Base-by-base conservation (phyloP, 2,329 filamentous ascomycete species). In the Ascochyta fabae region DNA sequence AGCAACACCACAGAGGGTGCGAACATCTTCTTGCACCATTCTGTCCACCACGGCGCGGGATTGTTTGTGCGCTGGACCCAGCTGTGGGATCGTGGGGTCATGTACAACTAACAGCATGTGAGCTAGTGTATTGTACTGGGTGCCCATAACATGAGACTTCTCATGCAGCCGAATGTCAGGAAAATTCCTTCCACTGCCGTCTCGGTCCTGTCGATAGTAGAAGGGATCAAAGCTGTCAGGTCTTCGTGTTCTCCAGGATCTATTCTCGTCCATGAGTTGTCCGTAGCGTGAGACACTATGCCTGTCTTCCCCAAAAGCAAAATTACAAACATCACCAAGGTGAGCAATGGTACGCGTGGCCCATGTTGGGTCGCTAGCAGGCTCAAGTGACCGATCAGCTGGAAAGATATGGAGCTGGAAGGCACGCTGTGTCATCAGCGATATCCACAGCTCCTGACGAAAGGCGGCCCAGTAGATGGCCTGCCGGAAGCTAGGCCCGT, bases 261-360 rank as follows among this genome's bases (percentile, higher is more conserved):
- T 67, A 27, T 75, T 75, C 29, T 75, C 71, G 8, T 71, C 68
- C 60, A 73, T 70, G 22, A 74, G 60, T 46, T 70, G 67, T 10
- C 59, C 60, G 51, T 68, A 75, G 15, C 68, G 58, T 16, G 60
- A 45, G 24, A 72, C 56, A 38, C 66, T 71, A 29, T 74, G 71
- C 42, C 71, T 65, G 3, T 66, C 70, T 48, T 73, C 70, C 2
- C 71, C 71, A 45, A 75, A 75, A 0, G 66, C 71, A 42, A 75
- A 74, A 23, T 74, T 74, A 44, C 70, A 69, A 7, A 74, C 73
- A 39, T 76, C 73, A 8, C 69, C 73, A 6, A 75, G 61, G 56
- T 75, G 73, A 7, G 70, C 70, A 39, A 78, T 78, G 16, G 76
- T 77, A 10, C 77, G 70, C 31, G 76, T 78, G 16, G 77, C 76